Evolutionary conservation across 176 grass and related monocot genomes (phyloP).

Genomic region (Musa troglodytarum): DNA sequence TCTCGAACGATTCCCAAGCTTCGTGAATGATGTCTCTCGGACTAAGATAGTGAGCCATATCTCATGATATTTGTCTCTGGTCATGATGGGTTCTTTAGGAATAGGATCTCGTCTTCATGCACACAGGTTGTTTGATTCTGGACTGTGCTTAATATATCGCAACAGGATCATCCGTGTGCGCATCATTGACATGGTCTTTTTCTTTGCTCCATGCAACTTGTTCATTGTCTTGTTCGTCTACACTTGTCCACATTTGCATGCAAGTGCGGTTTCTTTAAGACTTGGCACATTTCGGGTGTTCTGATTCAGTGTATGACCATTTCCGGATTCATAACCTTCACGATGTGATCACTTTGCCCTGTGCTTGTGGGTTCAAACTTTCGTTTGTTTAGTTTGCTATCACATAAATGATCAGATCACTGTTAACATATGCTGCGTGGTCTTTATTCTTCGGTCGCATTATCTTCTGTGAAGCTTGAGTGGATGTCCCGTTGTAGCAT

Average conservation of each 20-base stretch:
- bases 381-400: no score
- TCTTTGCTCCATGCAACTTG: constrained; percentile 44
- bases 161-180: not conserved
- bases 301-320: not conserved
- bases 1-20: not conserved
- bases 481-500: not conserved
- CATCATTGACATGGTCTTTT: not conserved
- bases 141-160: not conserved
- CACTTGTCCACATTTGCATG: not conserved
- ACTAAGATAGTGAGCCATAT: not conserved
- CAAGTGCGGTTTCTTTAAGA: not conserved
- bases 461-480: not conserved
- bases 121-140: constrained; percentile 16
- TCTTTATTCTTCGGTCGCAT: not conserved
- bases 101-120: constrained; percentile 7
- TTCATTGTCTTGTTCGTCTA: constrained; percentile 1
- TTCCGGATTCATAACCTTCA: not conserved
- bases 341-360: not conserved
- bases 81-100: not conserved
- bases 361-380: not conserved
- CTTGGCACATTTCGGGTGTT: not conserved
- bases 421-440: no score
- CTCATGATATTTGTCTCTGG: not conserved
- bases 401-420: no score
- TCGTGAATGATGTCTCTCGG: not conserved